These are phyloP conservation scores for Cynanchum wilfordii DNA, from an alignment of 257 asterid species.

Conservation along the genomic window DNA sequence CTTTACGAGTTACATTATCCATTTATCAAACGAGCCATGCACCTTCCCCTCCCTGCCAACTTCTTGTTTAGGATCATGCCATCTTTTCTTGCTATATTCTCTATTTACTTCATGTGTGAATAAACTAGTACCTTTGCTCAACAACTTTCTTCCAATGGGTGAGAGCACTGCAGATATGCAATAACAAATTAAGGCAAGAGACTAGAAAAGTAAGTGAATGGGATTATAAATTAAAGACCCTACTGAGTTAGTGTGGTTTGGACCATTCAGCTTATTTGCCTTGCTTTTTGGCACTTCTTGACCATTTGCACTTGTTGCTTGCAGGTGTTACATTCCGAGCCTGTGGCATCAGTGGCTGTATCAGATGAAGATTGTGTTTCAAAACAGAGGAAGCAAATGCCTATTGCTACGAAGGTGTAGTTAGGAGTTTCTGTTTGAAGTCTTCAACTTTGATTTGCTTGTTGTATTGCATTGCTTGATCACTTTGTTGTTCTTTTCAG, in stretches of 20 bases:
- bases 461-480: neutral
- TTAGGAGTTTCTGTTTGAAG: neutral
- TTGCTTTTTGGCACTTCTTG: neutral
- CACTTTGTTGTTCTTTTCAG: conserved; percentile 6
- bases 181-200: neutral
- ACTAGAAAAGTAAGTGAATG: neutral
- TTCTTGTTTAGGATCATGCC: neutral
- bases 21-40: neutral
- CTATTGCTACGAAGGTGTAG: conserved; percentile 18
- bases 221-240: neutral
- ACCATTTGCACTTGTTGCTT: neutral
- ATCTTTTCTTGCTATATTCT: neutral
- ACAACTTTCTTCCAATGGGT: neutral
- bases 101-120: neutral
- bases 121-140: neutral
- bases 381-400: conserved; percentile 24
- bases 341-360: conserved; percentile 15
- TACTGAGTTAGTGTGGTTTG: neutral
- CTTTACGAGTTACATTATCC: neutral
- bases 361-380: conserved; percentile 32
- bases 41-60: neutral
- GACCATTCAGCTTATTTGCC: neutral
- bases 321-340: conserved; percentile 9
- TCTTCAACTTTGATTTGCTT: neutral
- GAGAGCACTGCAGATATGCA: no score